phyloP scores from a whole-genome alignment of 1,139 yeast species.

The Geotrichum macrosporum region DNA sequence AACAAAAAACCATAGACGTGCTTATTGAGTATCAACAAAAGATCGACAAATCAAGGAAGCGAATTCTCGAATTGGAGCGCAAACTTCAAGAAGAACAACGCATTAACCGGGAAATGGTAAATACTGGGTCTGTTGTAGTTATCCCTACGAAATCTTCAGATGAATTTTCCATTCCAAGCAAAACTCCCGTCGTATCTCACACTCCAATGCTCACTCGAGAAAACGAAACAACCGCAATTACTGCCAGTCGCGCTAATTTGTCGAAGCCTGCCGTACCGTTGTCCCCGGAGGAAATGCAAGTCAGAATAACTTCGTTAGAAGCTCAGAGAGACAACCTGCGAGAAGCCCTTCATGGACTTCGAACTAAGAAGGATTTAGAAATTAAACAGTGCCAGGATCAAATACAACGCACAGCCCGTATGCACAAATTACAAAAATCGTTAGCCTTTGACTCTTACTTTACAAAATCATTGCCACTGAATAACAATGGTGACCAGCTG shows the following conservation, averaged over 20 bases:
- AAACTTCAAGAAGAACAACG: conserved; percentile 26
- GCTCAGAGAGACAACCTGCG: conserved; percentile 57
- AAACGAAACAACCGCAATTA: background rate
- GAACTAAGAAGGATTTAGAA: conserved; percentile 39
- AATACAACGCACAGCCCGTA: conserved; percentile 20
- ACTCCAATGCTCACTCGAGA: background rate
- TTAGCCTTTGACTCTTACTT: conserved; percentile 6
- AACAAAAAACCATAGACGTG: conserved; percentile 29
- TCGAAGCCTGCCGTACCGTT: background rate
- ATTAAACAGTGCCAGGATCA: conserved; percentile 35
- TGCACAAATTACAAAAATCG: conserved; percentile 5
- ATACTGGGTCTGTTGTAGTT: background rate
- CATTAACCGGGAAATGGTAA: conserved; percentile 9
- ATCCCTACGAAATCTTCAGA: background rate
- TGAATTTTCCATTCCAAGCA: background rate
- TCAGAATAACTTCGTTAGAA: conserved; percentile 38
- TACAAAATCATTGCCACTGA: background rate
- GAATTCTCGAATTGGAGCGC: conserved; percentile 29
- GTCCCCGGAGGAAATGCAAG: conserved; percentile 19
- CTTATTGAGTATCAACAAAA: conserved; percentile 34
- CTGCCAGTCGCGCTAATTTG: background rate
- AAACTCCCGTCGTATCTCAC: background rate
- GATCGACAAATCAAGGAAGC: conserved; percentile 31
- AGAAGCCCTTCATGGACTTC: conserved; percentile 44
- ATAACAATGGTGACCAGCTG: background rate